Evolutionary conservation across 2,329 filamentous ascomycete genomes (phyloP).

Genomic region (Fusarium nelsonii): DNA sequence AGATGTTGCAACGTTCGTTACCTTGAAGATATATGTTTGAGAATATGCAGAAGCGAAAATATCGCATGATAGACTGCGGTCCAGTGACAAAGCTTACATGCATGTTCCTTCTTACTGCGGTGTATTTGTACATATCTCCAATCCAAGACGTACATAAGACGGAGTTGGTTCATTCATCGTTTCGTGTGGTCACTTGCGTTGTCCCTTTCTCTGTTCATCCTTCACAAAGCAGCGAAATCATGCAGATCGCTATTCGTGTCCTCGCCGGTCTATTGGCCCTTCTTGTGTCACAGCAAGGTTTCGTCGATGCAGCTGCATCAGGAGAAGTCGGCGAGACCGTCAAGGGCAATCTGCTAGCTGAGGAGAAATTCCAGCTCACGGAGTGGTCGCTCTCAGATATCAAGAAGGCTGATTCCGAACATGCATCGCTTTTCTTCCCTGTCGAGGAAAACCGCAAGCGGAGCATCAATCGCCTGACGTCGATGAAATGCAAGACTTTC

Average conservation of each 20-base stretch:
- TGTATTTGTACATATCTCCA: not conserved
- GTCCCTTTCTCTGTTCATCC: not conserved
- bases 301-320: slow-evolving; percentile 26
- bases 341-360: slow-evolving; percentile 28
- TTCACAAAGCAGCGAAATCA: slow-evolving; percentile 1
- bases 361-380: slow-evolving; percentile 40
- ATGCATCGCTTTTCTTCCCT: slow-evolving; percentile 30
- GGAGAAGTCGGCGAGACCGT: slow-evolving; percentile 22
- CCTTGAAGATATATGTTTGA: not conserved
- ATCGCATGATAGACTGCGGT: not conserved
- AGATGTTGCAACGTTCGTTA: not conserved
- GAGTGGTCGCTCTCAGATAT: slow-evolving; percentile 23
- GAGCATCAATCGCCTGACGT: not conserved
- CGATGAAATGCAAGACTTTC: slow-evolving; percentile 50
- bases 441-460: not conserved
- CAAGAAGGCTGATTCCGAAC: slow-evolving; percentile 20
- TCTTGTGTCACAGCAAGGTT: slow-evolving; percentile 12
- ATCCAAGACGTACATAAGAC: not conserved
- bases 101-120: not conserved
- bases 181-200: not conserved
- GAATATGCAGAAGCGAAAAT: not conserved
- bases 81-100: not conserved
- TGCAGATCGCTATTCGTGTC: slow-evolving; percentile 26
- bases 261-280: slow-evolving; percentile 21
- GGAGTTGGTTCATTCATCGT: not conserved